Evolutionary conservation across 805 yeast genomes (phyloP).

Genomic region (Alloascoidea hylecoeti): DNA sequence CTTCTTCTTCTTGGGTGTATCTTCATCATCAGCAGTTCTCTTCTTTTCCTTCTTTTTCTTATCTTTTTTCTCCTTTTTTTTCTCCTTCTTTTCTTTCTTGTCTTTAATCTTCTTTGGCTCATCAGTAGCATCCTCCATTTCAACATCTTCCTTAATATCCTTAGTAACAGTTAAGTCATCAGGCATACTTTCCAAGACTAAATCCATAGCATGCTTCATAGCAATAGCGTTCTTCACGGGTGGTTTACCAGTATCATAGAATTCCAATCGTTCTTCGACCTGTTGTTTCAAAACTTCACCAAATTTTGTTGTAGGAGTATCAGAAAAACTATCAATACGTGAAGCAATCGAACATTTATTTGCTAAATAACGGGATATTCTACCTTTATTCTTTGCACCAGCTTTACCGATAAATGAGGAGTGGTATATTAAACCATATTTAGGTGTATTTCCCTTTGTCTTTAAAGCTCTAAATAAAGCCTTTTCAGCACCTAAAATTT

Average conservation of each 20-base stretch:
- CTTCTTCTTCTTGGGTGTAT: constrained; percentile 1
- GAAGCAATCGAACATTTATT: constrained; percentile 99
- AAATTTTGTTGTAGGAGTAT: constrained; percentile 80
- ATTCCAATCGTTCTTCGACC: constrained; percentile 94
- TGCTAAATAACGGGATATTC: constrained; percentile 96
- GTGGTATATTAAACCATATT: constrained; percentile 90
- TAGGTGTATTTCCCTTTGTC: constrained; percentile 94
- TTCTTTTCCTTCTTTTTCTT: constrained; percentile 33
- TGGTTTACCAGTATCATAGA: constrained; percentile 92
- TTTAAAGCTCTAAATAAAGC: constrained; percentile 92
- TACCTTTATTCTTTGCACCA: constrained; percentile 92
- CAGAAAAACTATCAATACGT: constrained; percentile 95
- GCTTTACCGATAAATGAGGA: constrained; percentile 92
- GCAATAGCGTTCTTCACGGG: constrained; percentile 96
- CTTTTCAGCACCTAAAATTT: constrained; percentile 95
- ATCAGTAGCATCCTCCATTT: constrained; percentile 19
- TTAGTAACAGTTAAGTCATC: constrained; percentile 15
- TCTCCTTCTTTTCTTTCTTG: constrained; percentile 34
- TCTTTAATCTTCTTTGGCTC: constrained; percentile 32
- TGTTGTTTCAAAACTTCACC: constrained; percentile 89
- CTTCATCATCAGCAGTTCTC: neutral
- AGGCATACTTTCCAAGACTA: constrained; percentile 24
- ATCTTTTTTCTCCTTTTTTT: constrained; percentile 36
- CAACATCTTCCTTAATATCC: constrained; percentile 32
- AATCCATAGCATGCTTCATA: constrained; percentile 77